A percentile compares a stretch with the other conserved stretches of the same genome.
Evolutionary conservation across 352 stramenopile genomes (phyloP).

Genomic region (Phytophthora kernoviae): DNA sequence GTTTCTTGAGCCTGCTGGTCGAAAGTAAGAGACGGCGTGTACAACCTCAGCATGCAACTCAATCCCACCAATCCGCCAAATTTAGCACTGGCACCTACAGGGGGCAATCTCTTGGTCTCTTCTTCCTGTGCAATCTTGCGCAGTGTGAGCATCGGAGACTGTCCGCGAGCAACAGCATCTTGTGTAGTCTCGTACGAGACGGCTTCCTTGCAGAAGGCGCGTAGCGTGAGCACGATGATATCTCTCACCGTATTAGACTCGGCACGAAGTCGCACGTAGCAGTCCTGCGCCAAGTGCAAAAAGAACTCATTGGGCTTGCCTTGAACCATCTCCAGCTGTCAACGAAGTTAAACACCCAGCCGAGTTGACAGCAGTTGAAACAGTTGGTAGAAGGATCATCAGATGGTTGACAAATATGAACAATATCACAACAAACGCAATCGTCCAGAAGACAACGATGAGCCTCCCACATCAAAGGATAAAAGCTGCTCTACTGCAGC

Average conservation of each 20-base stretch:
- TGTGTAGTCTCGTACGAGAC: constrained; percentile 53
- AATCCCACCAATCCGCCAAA: constrained; percentile 51
- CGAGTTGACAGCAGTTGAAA: constrained; percentile 1
- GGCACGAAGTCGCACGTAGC: constrained; percentile 69
- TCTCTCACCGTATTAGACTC: constrained; percentile 78
- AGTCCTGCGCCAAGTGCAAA: constrained; percentile 59
- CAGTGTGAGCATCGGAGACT: constrained; percentile 73
- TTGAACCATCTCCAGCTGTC: constrained; percentile 62
- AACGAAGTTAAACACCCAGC: constrained; percentile 6
- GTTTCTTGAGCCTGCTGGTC: constrained; percentile 42
- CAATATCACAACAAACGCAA: background rate
- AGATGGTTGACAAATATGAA: background rate
- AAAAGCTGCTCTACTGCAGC: background rate
- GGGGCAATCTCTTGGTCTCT: constrained; percentile 44
- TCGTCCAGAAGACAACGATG: constrained; percentile 12
- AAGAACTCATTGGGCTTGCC: constrained; percentile 69
- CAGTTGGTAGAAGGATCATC: constrained; percentile 10
- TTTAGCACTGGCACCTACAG: constrained; percentile 52
- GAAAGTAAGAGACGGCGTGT: constrained; percentile 58
- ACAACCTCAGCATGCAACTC: constrained; percentile 62
- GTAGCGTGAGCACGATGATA: constrained; percentile 84
- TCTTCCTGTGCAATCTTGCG: constrained; percentile 57
- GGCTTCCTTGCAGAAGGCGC: constrained; percentile 70
- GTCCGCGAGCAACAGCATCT: constrained; percentile 48
- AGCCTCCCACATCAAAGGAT: constrained; percentile 2